These are phyloP conservation scores for Penicillium soppii DNA, from an alignment of 495 filamentous ascomycete species.

Conservation along the genomic window DNA sequence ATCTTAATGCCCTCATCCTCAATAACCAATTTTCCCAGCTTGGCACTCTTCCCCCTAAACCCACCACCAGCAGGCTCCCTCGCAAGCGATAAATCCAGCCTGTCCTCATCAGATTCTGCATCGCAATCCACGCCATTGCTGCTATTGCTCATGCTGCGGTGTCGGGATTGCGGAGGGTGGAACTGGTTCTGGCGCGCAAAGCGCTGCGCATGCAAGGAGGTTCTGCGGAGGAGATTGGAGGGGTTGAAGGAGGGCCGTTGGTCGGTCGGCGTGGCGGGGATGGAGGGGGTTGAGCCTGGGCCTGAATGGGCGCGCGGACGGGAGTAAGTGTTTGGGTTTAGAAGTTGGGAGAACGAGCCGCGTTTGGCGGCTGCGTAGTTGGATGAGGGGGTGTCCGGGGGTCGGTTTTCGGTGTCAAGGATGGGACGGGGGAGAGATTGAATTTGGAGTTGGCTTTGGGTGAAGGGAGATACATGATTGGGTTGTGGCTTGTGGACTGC, in stretches of 20 bases:
- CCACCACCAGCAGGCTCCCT: constrained; percentile 79
- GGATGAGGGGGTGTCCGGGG: neutral
- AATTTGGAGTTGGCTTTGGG: constrained; percentile 22
- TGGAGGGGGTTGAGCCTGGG: constrained; percentile 5
- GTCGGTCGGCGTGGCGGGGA: neutral
- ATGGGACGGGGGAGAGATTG: constrained; percentile 11
- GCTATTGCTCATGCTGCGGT: constrained; percentile 29
- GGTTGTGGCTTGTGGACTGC: constrained; percentile 20
- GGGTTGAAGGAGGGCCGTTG: constrained; percentile 9
- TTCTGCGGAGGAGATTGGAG: constrained; percentile 14
- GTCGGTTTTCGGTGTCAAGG: neutral
- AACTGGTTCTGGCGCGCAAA: constrained; percentile 24
- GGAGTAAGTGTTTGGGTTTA: constrained; percentile 33
- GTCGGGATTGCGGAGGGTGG: constrained; percentile 6
- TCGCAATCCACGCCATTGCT: constrained; percentile 18
- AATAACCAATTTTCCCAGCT: constrained; percentile 89
- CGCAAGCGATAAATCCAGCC: constrained; percentile 71
- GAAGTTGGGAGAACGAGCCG: constrained; percentile 30
- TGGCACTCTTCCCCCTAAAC: constrained; percentile 78
- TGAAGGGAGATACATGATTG: constrained; percentile 26
- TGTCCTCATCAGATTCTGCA: constrained; percentile 34
- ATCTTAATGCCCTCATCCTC: constrained; percentile 92
- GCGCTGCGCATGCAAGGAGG: constrained; percentile 15
- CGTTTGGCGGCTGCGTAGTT: constrained; percentile 24
- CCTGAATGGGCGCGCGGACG: constrained; percentile 32